phyloP scores from a whole-genome alignment of 2,329 filamentous ascomycete genomes.

The Peltaster fructicola region DNA sequence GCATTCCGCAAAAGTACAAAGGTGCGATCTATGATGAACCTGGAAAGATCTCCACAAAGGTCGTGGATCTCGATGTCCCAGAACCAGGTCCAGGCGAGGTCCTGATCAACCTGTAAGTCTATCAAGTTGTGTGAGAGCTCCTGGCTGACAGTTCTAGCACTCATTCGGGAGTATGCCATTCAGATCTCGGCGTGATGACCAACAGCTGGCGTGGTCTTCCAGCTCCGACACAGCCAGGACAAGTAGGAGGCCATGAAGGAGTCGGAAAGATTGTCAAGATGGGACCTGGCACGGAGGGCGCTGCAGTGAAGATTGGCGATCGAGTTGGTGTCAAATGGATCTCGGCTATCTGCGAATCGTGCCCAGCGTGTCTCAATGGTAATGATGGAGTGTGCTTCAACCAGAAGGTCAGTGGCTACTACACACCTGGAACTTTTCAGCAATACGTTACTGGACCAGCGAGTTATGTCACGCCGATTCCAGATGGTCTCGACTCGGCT shows the following conservation, averaged over 20 bases:
- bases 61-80: slow-evolving; percentile 45
- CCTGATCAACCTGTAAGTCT: slow-evolving; percentile 38
- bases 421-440: slow-evolving; percentile 54
- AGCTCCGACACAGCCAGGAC: slow-evolving; percentile 39
- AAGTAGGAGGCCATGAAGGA: slow-evolving; percentile 54
- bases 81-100: slow-evolving; percentile 47
- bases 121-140: background rate
- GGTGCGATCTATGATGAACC: slow-evolving; percentile 48
- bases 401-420: slow-evolving; percentile 46
- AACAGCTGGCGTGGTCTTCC: slow-evolving; percentile 39
- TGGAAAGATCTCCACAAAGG: slow-evolving; percentile 45
- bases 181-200: slow-evolving; percentile 38
- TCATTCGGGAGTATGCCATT: slow-evolving; percentile 49
- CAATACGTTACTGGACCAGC: slow-evolving; percentile 48
- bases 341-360: slow-evolving; percentile 36
- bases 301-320: slow-evolving; percentile 45
- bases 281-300: slow-evolving; percentile 39
- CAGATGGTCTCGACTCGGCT: slow-evolving; percentile 40
- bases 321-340: slow-evolving; percentile 57
- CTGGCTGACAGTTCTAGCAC: slow-evolving; percentile 22
- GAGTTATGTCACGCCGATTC: slow-evolving; percentile 53
- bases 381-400: slow-evolving; percentile 38
- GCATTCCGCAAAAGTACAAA: slow-evolving; percentile 47
- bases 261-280: slow-evolving; percentile 47
- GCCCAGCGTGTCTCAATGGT: slow-evolving; percentile 36